phyloP scores from a whole-genome alignment of 108 stramenopile genomes.

The Nannochloropsis salina region DNA sequence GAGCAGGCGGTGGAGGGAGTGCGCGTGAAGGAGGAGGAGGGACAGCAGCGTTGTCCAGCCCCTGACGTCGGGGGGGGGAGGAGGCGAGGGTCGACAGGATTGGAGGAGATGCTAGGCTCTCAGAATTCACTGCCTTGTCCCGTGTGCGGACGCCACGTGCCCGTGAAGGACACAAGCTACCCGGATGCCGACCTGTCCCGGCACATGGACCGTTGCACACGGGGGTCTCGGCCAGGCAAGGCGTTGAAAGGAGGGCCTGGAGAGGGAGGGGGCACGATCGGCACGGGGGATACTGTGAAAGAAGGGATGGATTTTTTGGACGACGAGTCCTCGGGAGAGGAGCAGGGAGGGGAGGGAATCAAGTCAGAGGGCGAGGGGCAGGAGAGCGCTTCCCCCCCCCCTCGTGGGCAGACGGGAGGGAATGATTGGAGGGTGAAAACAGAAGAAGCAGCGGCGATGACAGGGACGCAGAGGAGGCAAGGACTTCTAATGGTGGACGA shows the following conservation, averaged over 20 bases:
- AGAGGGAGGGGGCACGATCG: neutral
- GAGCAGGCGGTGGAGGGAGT: neutral
- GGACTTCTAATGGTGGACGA: slow-evolving; percentile 41
- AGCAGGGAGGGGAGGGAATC: neutral
- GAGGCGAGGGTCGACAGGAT: neutral
- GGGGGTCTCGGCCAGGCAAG: neutral
- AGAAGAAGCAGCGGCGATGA: neutral
- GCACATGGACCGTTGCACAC: slow-evolving; percentile 38
- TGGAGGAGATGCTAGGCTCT: neutral
- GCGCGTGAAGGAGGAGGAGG: neutral
- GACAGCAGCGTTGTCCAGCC: neutral
- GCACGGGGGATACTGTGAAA: neutral
- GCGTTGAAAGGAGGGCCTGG: neutral
- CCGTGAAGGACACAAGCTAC: neutral
- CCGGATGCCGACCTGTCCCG: slow-evolving; percentile 26
- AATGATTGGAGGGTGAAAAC: neutral
- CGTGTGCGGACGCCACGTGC: slow-evolving; percentile 23
- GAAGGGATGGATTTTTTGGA: neutral
- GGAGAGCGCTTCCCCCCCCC: neutral
- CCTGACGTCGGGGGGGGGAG: neutral
- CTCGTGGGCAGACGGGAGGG: neutral
- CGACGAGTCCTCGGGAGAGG: neutral
- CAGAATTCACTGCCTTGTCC: slow-evolving; percentile 25
- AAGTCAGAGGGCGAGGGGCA: neutral
- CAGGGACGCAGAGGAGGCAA: neutral